phyloP scores from a whole-genome alignment of 257 asterid genomes.

The Salvia rosmarinus region DNA sequence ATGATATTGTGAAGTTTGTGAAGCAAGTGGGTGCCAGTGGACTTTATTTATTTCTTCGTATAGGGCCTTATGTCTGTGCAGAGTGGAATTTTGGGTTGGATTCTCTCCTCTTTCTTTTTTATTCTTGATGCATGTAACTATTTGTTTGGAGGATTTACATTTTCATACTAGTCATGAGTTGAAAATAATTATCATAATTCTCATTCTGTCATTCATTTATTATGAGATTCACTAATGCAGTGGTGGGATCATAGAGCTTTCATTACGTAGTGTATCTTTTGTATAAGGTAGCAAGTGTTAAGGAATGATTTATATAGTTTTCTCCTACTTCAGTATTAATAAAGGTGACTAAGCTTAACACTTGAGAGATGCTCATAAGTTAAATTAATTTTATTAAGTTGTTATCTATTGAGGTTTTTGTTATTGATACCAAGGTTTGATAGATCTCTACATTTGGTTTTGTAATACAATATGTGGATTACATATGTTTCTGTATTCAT shows the following conservation, averaged over 20 bases:
- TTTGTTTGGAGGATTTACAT: constrained; percentile 10
- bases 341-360: background rate
- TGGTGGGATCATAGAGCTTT: background rate
- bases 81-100: constrained; percentile 96
- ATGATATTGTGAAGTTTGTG: constrained; percentile 83
- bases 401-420: background rate
- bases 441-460: background rate
- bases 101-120: constrained; percentile 35
- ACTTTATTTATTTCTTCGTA: constrained; percentile 79
- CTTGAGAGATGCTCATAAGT: background rate
- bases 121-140: constrained; percentile 24
- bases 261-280: constrained; percentile 4
- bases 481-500: background rate
- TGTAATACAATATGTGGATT: too few relatives aligned
- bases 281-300: background rate
- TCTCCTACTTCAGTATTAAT: constrained; percentile 3
- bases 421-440: constrained; percentile 1
- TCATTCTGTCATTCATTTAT: background rate
- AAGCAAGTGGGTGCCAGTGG: constrained; percentile 86
- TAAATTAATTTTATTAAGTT: too few relatives aligned
- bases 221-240: background rate
- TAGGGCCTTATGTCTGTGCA: constrained; percentile 96
- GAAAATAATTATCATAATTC: constrained; percentile 17
- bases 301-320: constrained; percentile 5
- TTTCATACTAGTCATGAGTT: background rate